Conservation (phyloP, 1,284 basidiomycete genomes). For the Volvariella surrecta region DNA sequence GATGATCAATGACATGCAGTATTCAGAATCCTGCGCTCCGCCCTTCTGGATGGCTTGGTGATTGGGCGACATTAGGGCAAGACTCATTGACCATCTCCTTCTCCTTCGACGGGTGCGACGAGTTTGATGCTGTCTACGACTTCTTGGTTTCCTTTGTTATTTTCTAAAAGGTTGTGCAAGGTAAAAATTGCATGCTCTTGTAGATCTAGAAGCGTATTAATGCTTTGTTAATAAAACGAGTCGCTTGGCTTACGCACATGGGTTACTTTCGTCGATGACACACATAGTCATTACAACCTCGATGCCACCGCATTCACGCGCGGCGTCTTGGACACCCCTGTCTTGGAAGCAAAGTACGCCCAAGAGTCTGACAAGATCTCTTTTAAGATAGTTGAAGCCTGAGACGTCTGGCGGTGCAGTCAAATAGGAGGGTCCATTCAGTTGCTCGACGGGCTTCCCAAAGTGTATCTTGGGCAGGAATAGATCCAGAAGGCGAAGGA, state of each 20-base stretch:
- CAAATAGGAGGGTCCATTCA: slow-evolving; percentile 12
- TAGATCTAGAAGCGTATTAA: slow-evolving; percentile 45
- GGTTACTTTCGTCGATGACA: slow-evolving; percentile 83
- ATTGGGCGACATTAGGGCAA: too few relatives aligned
- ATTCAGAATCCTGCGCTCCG: too few relatives aligned
- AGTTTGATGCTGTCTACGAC: slow-evolving; percentile 70
- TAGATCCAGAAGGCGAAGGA: slow-evolving; percentile 58
- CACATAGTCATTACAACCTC: slow-evolving; percentile 79
- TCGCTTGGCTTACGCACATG: slow-evolving; percentile 52
- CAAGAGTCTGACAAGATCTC: slow-evolving; percentile 76
- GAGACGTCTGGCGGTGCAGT: slow-evolving; percentile 26
- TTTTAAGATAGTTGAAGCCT: slow-evolving; percentile 77
- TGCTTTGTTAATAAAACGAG: slow-evolving; percentile 8
- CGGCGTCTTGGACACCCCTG: slow-evolving; percentile 61
- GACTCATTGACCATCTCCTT: too few relatives aligned
- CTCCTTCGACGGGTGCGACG: too few relatives aligned
- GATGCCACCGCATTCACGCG: slow-evolving; percentile 65
- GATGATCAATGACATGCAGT: slow-evolving; percentile 30
- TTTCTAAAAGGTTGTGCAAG: slow-evolving; percentile 67
- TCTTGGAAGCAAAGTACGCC: slow-evolving; percentile 64
- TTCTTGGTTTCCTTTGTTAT: slow-evolving; percentile 73
- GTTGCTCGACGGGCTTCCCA: slow-evolving; percentile 41
- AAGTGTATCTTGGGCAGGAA: slow-evolving; percentile 77
- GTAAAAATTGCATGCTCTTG: slow-evolving; percentile 86
- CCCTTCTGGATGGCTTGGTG: too few relatives aligned